Percentiles rank a stretch among this genome's conserved stretches.
Conservation (phyloP, 1,139 yeast genomes). For the Debaryomyces psychrophilus region DNA sequence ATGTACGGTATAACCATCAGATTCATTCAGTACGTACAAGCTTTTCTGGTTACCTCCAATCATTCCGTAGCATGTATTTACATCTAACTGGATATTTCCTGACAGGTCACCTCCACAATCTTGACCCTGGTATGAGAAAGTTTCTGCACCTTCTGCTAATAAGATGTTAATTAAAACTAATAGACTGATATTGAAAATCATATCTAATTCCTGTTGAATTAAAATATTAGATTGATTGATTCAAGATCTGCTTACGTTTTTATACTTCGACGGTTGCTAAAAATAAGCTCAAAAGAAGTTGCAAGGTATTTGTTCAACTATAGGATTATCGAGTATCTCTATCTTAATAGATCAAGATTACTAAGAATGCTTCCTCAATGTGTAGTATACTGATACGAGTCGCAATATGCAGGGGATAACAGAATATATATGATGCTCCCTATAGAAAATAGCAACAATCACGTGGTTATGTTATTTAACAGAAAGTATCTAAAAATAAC, state of each 20-base stretch:
- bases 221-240: background rate
- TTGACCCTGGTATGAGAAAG: background rate
- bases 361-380: background rate
- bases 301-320: background rate
- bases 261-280: background rate
- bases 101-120: slow-evolving; percentile 3
- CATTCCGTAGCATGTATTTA: slow-evolving; percentile 5
- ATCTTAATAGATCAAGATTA: background rate
- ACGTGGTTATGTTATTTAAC: background rate
- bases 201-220: background rate
- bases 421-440: background rate
- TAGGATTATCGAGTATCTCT: background rate
- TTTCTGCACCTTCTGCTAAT: slow-evolving; percentile 4
- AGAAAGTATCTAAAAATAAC: background rate
- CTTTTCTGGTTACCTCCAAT: slow-evolving; percentile 5
- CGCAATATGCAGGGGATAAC: slow-evolving; percentile 1
- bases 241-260: background rate
- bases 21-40: background rate
- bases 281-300: background rate
- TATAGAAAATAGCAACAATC: background rate
- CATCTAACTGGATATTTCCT: slow-evolving; percentile 4
- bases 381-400: background rate
- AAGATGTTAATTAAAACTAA: background rate
- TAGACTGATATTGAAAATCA: slow-evolving; percentile 1
- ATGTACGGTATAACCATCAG: slow-evolving; percentile 1